phyloP scores from a whole-genome alignment of 2,329 filamentous ascomycete genomes.

The Aaosphaeria pasadenensis region DNA sequence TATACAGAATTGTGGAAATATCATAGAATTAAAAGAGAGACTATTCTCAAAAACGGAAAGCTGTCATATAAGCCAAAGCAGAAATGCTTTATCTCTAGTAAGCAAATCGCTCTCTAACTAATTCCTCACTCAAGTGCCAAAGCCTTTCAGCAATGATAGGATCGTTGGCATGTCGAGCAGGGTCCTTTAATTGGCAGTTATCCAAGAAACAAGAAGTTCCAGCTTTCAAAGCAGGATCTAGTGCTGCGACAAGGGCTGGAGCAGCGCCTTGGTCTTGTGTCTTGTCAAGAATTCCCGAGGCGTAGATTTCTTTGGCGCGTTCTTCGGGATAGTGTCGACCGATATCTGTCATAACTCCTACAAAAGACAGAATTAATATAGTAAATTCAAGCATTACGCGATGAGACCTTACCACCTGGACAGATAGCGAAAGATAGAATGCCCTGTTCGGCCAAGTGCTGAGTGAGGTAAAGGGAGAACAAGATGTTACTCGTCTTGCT shows the following conservation, averaged over 20 bases:
- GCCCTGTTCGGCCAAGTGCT: neutral
- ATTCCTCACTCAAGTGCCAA: conserved; percentile 2
- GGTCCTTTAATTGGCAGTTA: neutral
- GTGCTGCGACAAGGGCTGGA: conserved; percentile 11
- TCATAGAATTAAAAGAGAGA: too few species aligned
- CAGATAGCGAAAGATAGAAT: conserved; percentile 9
- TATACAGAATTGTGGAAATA: too few species aligned
- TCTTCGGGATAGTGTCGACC: neutral
- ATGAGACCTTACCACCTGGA: conserved; percentile 6
- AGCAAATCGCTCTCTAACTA: conserved; percentile 3
- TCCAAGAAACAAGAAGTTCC: neutral
- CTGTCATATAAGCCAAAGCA: too few species aligned
- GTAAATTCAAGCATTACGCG: too few species aligned
- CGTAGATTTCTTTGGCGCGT: neutral
- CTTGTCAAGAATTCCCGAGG: neutral
- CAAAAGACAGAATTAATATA: too few species aligned
- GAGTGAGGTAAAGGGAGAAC: conserved; percentile 5
- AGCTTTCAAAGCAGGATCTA: conserved; percentile 8
- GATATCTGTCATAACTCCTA: neutral
- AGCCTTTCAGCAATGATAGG: conserved; percentile 2
- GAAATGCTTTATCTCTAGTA: neutral
- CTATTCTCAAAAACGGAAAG: too few species aligned
- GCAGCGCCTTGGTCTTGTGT: conserved; percentile 6
- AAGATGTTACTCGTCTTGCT: conserved; percentile 13
- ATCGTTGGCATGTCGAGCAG: neutral